These are phyloP conservation scores for Apophysomyces elegans DNA, from an alignment of 371 early-diverging fungal genomes.

Conservation along the genomic window DNA sequence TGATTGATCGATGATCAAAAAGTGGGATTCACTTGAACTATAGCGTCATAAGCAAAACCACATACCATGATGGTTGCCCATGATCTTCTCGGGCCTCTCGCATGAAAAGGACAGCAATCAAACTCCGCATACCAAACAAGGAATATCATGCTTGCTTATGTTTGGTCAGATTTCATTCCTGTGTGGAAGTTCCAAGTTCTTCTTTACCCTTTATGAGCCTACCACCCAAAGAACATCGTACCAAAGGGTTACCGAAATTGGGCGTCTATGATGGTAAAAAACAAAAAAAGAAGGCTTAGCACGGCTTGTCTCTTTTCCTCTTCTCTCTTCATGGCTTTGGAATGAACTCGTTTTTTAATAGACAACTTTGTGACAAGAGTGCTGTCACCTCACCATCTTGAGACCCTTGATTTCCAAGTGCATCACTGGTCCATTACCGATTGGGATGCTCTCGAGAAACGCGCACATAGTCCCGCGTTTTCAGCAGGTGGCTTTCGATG, in stretches of 20 bases:
- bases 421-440: conserved; percentile 49
- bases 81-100: too few relatives aligned
- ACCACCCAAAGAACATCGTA: conserved; percentile 1
- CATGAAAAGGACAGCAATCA: too few relatives aligned
- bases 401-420: not conserved
- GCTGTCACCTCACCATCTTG: conserved; percentile 1
- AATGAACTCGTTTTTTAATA: not conserved
- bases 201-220: not conserved
- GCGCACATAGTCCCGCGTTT: conserved; percentile 54
- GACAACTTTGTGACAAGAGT: conserved; percentile 4
- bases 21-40: too few relatives aligned
- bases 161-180: conserved; percentile 1
- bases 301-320: too few relatives aligned
- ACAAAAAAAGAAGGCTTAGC: too few relatives aligned
- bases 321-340: too few relatives aligned
- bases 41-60: too few relatives aligned
- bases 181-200: not conserved
- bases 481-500: conserved; percentile 53
- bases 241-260: not conserved
- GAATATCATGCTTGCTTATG: not conserved
- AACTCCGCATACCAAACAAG: too few relatives aligned
- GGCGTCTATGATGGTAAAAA: not conserved
- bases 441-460: conserved; percentile 45
- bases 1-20: too few relatives aligned
- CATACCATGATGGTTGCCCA: too few relatives aligned